Conservation (phyloP, 306 rosid genomes). For the Leucaena leucocephala region DNA sequence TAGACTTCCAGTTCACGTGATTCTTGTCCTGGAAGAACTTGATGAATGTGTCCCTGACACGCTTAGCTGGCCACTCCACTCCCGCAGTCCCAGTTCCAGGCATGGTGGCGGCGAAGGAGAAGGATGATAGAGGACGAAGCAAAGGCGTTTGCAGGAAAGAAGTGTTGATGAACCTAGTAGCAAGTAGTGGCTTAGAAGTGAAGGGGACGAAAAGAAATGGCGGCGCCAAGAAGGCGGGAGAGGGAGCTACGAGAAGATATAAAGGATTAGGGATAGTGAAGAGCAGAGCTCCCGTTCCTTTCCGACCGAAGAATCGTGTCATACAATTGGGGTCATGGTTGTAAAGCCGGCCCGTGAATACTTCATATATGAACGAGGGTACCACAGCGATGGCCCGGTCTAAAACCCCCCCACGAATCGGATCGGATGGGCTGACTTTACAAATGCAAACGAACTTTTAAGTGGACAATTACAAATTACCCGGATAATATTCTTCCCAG, state of each 20-base stretch:
- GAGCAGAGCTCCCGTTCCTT: background rate
- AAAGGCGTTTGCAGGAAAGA: background rate
- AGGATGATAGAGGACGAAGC: background rate
- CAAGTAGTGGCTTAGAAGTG: background rate
- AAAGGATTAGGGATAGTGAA: background rate
- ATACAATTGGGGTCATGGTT: background rate
- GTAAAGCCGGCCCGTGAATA: background rate
- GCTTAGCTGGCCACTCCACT: conserved; percentile 49
- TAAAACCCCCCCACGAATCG: background rate
- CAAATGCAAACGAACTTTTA: no score
- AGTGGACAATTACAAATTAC: no score
- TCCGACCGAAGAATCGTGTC: background rate
- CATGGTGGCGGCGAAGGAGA: conserved; percentile 35
- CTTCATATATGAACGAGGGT: no score
- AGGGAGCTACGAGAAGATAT: background rate
- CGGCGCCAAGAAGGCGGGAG: conserved; percentile 26
- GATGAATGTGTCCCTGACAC: conserved; percentile 48
- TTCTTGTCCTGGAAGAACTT: conserved; percentile 59
- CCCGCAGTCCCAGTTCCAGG: conserved; percentile 22
- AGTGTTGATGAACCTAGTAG: background rate
- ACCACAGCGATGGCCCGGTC: background rate
- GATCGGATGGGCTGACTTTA: no score
- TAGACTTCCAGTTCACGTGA: conserved; percentile 66
- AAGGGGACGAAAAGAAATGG: background rate
- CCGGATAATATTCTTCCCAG: no score